phyloP scores from a whole-genome alignment of 257 asterid species.

The Dorcoceras hygrometricum region DNA sequence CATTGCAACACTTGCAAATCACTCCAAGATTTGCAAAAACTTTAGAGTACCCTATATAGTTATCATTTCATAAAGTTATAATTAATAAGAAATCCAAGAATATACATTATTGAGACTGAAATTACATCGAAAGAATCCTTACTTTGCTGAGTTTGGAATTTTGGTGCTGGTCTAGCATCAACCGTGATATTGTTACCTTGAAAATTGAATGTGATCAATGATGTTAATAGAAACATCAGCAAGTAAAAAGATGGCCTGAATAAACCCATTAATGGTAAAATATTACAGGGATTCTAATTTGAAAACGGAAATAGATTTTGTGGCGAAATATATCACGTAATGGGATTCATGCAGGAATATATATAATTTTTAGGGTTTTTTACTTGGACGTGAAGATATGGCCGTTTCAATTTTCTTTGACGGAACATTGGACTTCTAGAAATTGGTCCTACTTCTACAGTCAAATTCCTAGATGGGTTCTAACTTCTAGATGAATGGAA shows the following conservation, averaged over 20 bases:
- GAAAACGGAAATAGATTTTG: neutral
- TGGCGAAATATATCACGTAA: neutral
- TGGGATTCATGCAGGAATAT: neutral
- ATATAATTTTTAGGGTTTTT: neutral
- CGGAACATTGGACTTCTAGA: neutral
- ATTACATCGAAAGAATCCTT: no score
- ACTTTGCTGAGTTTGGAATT: constrained; percentile 19
- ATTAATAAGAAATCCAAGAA: neutral
- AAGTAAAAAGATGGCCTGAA: neutral
- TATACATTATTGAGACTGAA: no score
- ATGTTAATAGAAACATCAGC: constrained; percentile 10
- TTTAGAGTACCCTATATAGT: constrained; percentile 19
- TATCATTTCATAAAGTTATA: neutral
- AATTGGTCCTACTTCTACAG: neutral
- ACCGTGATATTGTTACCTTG: neutral
- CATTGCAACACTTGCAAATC: constrained; percentile 46
- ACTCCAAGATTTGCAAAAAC: constrained; percentile 33
- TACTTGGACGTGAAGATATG: neutral
- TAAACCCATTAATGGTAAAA: constrained; percentile 15
- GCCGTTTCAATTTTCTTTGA: neutral
- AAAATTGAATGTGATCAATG: neutral
- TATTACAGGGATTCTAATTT: neutral
- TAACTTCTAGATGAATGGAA: neutral
- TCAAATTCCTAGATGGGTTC: neutral
- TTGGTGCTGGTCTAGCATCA: constrained; percentile 21